Evolutionary conservation across 345 rosid genomes (phyloP).

Genomic region (Eucalyptus curtisii): DNA sequence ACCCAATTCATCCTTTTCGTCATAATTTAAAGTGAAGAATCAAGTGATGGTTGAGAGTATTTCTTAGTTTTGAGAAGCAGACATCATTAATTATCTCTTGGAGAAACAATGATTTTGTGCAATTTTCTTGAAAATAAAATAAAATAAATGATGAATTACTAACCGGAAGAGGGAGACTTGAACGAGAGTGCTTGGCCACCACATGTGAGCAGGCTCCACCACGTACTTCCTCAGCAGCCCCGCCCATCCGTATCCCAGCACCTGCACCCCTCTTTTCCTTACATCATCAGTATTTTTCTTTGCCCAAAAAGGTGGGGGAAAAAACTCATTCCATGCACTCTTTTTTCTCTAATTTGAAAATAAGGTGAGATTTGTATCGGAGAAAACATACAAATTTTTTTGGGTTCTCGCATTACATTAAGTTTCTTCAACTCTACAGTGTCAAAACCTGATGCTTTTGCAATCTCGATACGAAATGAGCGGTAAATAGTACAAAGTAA

Average conservation of each 20-base stretch:
- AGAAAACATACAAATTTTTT: too few species aligned
- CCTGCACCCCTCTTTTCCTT: neutral
- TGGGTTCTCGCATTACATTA: neutral
- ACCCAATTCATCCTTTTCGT: neutral
- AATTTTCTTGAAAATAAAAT: neutral
- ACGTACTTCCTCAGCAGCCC: conserved; percentile 6
- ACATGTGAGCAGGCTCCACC: conserved; percentile 11
- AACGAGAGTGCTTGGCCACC: conserved; percentile 9
- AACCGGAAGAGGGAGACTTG: conserved; percentile 11
- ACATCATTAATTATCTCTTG: neutral
- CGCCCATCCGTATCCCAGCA: conserved; percentile 9
- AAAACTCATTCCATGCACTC: neutral
- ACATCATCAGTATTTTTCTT: neutral
- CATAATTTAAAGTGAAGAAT: too few species aligned
- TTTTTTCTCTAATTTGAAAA: neutral
- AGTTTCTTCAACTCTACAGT: neutral
- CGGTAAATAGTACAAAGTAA: accelerated
- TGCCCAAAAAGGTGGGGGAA: neutral
- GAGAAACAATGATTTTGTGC: neutral
- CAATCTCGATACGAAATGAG: neutral
- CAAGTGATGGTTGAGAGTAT: neutral
- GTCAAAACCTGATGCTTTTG: neutral
- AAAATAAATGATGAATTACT: neutral
- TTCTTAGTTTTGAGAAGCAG: neutral
- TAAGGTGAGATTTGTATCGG: too few species aligned